Evolutionary conservation across 2,329 filamentous ascomycete species (phyloP).

Genomic region (Didymella glomerata): DNA sequence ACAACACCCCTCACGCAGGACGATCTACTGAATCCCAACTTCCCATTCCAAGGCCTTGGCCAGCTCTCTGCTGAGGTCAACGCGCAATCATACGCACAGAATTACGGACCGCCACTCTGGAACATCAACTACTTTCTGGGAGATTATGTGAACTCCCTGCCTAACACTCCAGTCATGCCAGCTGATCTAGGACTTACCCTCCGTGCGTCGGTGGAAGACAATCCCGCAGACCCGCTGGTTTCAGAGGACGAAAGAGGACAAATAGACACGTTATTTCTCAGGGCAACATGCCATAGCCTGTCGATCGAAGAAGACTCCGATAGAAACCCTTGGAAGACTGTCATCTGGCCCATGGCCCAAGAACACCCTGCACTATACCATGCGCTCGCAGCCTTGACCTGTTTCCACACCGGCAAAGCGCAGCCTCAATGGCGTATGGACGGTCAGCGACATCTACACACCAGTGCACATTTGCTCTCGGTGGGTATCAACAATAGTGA

Average conservation of each 20-base stretch:
- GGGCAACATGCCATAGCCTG: slow-evolving; percentile 70
- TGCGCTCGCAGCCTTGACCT: slow-evolving; percentile 71
- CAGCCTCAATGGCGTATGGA: slow-evolving; percentile 63
- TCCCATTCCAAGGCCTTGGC: slow-evolving; percentile 5
- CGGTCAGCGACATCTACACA: slow-evolving; percentile 70
- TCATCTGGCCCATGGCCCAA: slow-evolving; percentile 72
- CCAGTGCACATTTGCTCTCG: slow-evolving; percentile 66
- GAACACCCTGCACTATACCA: slow-evolving; percentile 70
- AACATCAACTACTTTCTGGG: slow-evolving; percentile 22
- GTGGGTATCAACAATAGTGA: slow-evolving; percentile 61
- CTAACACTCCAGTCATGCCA: slow-evolving; percentile 13
- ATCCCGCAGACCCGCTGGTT: slow-evolving; percentile 4
- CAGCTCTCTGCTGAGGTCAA: slow-evolving; percentile 20
- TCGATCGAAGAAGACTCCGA: slow-evolving; percentile 71
- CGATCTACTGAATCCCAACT: slow-evolving; percentile 5
- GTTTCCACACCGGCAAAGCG: slow-evolving; percentile 69
- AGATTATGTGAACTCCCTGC: slow-evolving; percentile 22
- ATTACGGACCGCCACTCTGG: slow-evolving; percentile 24
- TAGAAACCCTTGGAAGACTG: slow-evolving; percentile 73
- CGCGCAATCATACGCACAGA: slow-evolving; percentile 15
- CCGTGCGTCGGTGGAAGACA: slow-evolving; percentile 1
- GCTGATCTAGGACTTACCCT: slow-evolving; percentile 8
- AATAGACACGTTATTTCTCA: slow-evolving; percentile 59
- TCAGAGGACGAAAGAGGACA: slow-evolving; percentile 22
- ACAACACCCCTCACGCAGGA: slow-evolving; percentile 4